Base-by-base conservation (phyloP, 2,329 filamentous ascomycete species). In the Trichoderma sp. region DNA sequence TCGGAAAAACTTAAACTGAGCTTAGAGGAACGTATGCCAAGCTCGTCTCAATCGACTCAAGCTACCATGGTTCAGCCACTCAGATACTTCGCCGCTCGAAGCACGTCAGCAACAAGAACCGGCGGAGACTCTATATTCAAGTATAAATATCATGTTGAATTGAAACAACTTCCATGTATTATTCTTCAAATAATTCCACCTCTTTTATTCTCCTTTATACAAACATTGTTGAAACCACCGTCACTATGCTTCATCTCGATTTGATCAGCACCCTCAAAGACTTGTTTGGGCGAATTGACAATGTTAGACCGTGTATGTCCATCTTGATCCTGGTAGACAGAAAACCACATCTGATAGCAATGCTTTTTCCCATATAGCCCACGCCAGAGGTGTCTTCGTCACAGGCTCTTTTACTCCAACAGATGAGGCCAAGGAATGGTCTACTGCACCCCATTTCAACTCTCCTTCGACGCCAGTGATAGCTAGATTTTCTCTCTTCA, bases 321-420 rank as follows among this genome's bases (percentile, higher is more conserved):
- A 17, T 37, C 32, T 2, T 4, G 10, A 54, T 34, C 5, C 10
- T 57, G 5, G 13, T n/a, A 35, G 19, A 15, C 12, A 34, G n/a
- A 29, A 22, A 8, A 3, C 6, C 32, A 17, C 5, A 6, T 37
- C 37, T 53, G 29, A 29, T 34, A n/a, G 35, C 29, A 17, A 25
- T 12, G 1, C 4, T n/a, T 25, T 32, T 10, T 17, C 32, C 50
- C 25, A 15, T 56, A 27, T 34, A 60, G 58, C 65, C 42, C 68
- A 68, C 35, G 50, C 68, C 13, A 63, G 48, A 37, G 67, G 68
- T 5, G 15, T 70, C 22, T 59, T 70, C 29, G 60, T 70, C n/a
- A 19, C 34, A 22, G 67, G 67, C 2, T 45, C 57, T 25, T 68
- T 81, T 48, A 50, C 37, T 4, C 67, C 67, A 25, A 53, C 63